Percentiles rank a stretch among this genome's conserved stretches.
Evolutionary conservation across 345 rosid species (phyloP).

Genomic region (Brassica incana): DNA sequence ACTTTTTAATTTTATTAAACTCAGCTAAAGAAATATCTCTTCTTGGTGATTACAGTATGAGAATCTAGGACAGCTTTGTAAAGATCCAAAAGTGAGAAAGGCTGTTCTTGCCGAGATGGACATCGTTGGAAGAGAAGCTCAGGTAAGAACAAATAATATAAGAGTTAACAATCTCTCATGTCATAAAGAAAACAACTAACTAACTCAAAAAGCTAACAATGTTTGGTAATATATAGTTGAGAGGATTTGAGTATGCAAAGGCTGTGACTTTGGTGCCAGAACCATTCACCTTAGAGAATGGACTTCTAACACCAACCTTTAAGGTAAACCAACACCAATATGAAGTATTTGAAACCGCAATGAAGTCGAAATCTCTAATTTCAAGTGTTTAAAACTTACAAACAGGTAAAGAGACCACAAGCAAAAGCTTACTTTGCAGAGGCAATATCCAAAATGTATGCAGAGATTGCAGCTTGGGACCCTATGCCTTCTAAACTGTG

Average conservation of each 20-base stretch:
- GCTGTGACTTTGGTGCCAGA: conserved; percentile 80
- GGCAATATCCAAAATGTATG: conserved; percentile 71
- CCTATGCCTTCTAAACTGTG: conserved; percentile 34
- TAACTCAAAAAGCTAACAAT: not conserved
- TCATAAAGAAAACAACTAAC: not conserved
- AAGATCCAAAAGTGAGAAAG: conserved; percentile 56
- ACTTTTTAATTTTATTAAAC: not conserved
- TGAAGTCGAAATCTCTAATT: not conserved
- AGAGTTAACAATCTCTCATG: not conserved
- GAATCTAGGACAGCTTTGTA: conserved; percentile 62
- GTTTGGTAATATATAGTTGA: conserved; percentile 45
- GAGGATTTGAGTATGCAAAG: conserved; percentile 76
- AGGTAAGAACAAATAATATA: conserved; percentile 44
- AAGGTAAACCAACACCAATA: conserved; percentile 48
- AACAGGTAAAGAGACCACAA: conserved; percentile 83
- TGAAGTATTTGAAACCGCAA: not conserved
- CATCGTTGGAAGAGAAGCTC: conserved; percentile 59
- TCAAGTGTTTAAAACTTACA: not conserved
- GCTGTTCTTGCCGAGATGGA: conserved; percentile 85
- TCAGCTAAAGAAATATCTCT: not conserved
- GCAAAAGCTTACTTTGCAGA: conserved; percentile 68
- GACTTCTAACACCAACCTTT: conserved; percentile 82
- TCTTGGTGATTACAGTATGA: conserved; percentile 50
- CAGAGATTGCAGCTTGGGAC: conserved; percentile 48
- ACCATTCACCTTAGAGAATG: conserved; percentile 77